Base-by-base conservation (phyloP, 2,329 filamentous ascomycete species). In the Ophiostoma piceae region DNA sequence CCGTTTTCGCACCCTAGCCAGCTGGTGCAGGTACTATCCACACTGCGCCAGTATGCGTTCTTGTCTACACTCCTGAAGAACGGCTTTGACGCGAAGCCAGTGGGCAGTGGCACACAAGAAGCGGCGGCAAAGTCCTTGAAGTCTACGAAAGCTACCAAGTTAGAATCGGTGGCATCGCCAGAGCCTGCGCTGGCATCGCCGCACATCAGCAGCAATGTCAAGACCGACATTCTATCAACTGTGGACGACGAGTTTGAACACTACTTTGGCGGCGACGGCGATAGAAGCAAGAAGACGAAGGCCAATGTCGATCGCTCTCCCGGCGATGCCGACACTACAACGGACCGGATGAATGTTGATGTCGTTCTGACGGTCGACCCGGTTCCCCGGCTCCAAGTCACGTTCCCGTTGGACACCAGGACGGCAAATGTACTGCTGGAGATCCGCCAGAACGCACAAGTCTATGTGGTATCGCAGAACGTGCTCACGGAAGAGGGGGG, bases 1-100 rank as follows among this genome's bases (percentile, higher is more conserved):
- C 88, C 91, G 0, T 94, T 96, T 75, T 87, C 87, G 2, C 92
- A 96, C 75, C 92, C 92, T 0, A 85, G 88, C 67, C 91, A 96
- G 76, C 80, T 96, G 3, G 81, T 94, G 7, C 84, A 86, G 68
- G 87, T 94, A 76, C 82, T 96, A n/a, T 91, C 92, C 0, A 82
- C 84, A 3, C 81, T 95, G 19, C 84, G 92, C 16, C 92, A 95
- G 77, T 95, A 92, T 75, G 89, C 90, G 0, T 88, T 90, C 73
- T 80, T 92, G 4, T 87, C 87, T 1, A 86, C 82, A 0, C 78
- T 95, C 2, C 82, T 94, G 3, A 80, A 84, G 69, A 86, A 85
- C 67, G 87, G 84, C 70, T 90, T 92, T 75, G 62, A 65, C 26
- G 62, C 60, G 32, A 64, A 64, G 32, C 29, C 29, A 8, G 19